phyloP scores from a whole-genome alignment of 2,329 filamentous ascomycete genomes.

The Sporothrix pseudoabietina region DNA sequence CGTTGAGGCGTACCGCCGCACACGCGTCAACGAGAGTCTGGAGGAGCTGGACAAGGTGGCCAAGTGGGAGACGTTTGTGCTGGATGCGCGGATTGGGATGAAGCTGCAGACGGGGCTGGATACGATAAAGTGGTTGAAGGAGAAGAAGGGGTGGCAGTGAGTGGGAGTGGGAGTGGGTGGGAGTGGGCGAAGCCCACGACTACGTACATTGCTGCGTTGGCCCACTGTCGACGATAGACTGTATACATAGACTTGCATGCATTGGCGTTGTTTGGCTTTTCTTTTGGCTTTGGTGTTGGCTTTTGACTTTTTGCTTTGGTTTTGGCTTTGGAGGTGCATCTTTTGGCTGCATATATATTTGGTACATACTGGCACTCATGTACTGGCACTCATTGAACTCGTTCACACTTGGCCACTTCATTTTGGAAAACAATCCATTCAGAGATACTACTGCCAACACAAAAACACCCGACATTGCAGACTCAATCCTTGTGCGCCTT shows the following conservation, averaged over 20 bases:
- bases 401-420: background rate
- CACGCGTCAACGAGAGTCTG: slow-evolving; percentile 63
- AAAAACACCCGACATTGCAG: background rate
- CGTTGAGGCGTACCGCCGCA: slow-evolving; percentile 45
- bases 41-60: slow-evolving; percentile 67
- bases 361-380: background rate
- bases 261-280: background rate
- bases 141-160: slow-evolving; percentile 45
- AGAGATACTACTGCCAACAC: background rate
- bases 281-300: background rate
- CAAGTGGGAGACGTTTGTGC: slow-evolving; percentile 69
- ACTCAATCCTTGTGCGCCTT: background rate
- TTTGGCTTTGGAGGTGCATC: background rate
- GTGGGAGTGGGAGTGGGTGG: slow-evolving; percentile 39
- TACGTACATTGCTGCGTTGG: too few species aligned
- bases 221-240: background rate
- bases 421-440: background rate
- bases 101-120: slow-evolving; percentile 70
- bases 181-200: background rate
- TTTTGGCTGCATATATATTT: background rate
- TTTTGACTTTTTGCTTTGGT: background rate
- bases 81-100: slow-evolving; percentile 75
- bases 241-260: slow-evolving; percentile 8
- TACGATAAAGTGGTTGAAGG: slow-evolving; percentile 60
- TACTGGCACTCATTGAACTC: background rate